Base-by-base conservation (phyloP, 495 filamentous ascomycete species). In the Daldinia concentrica region DNA sequence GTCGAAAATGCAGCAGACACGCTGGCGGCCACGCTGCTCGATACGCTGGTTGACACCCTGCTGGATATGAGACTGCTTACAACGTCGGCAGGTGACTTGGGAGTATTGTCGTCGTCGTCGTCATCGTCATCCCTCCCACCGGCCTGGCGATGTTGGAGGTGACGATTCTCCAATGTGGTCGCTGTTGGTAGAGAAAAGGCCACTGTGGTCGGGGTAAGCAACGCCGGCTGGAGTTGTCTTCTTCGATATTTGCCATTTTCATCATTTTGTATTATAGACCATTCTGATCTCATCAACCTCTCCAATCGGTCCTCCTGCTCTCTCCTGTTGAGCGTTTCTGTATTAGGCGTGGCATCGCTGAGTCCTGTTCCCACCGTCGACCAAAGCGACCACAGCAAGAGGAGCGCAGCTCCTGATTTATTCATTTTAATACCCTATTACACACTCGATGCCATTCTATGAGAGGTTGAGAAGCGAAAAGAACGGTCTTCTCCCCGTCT, bases 351-450 rank as follows among this genome's bases (percentile, higher is more conserved):
- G 15, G 45, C 29, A 59, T 37, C 29, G 26, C 58, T 5, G 17
- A 66, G 22, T 17, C 59, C 63, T 22, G 41, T 26, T 29, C 56
- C 37, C n/a, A 24, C 43, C 1, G 61, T 58, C 58, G 52, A 62
- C 64, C 72, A 74, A 17, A 67, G 41, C 56, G 64, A 62, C 68
- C 66, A 74, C 29, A 36, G 17, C 34, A 74, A 62, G 14, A 72
- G 29, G 56, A 68, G 57, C 56, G 51, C 62, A 11, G 55, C 37
- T 24, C 64, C 34, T 15, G 26, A 36, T 62, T 61, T 71, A 17
- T 19, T 62, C 72, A 74, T 74, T 30, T 26, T 72, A 58, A 58
- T 11, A 39, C 27, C 30, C 51, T 68, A 37, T 72, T 58, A 58
- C 58, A 30, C 37, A 62, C 9, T 36, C 36, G 63, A 22, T 66